These are phyloP conservation scores for Eutrema japonicum DNA, from an alignment of 345 rosid genomes.

Conservation along the genomic window DNA sequence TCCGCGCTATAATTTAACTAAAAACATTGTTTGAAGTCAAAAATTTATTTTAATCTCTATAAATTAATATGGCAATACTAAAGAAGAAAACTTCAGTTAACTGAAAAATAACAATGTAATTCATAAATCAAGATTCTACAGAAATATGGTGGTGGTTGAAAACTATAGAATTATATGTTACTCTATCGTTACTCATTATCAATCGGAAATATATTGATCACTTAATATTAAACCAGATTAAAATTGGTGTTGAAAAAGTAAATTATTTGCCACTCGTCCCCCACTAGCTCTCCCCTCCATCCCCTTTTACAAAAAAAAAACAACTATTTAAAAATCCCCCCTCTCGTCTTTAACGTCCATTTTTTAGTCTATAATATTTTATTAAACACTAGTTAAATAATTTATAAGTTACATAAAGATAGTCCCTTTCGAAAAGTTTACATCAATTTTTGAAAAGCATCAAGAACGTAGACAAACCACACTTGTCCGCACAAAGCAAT, in stretches of 20 bases:
- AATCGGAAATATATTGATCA: background rate
- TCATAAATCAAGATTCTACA: background rate
- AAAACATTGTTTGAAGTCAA: slow-evolving; percentile 4
- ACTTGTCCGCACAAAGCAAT: slow-evolving; percentile 43
- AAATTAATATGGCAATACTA: background rate
- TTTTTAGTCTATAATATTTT: slow-evolving; percentile 12
- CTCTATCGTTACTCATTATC: background rate
- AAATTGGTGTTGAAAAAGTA: slow-evolving; percentile 22
- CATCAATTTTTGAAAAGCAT: slow-evolving; percentile 42
- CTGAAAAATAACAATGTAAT: background rate
- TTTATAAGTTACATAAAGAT: slow-evolving; percentile 34
- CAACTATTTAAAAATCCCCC: slow-evolving; percentile 10
- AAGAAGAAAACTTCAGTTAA: no score
- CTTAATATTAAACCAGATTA: slow-evolving; percentile 1
- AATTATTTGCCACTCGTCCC: slow-evolving; percentile 44
- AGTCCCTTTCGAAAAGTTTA: slow-evolving; percentile 40
- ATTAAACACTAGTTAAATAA: slow-evolving; percentile 12
- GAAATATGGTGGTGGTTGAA: background rate
- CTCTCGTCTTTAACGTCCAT: slow-evolving; percentile 31
- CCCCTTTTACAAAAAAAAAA: slow-evolving; percentile 22
- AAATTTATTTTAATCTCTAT: background rate
- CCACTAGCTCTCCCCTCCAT: slow-evolving; percentile 37
- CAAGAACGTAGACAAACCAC: slow-evolving; percentile 40
- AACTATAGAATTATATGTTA: background rate
- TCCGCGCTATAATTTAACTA: background rate